Evolutionary conservation across 2,329 filamentous ascomycete species (phyloP).

Genomic region (Monosporascus sp.): DNA sequence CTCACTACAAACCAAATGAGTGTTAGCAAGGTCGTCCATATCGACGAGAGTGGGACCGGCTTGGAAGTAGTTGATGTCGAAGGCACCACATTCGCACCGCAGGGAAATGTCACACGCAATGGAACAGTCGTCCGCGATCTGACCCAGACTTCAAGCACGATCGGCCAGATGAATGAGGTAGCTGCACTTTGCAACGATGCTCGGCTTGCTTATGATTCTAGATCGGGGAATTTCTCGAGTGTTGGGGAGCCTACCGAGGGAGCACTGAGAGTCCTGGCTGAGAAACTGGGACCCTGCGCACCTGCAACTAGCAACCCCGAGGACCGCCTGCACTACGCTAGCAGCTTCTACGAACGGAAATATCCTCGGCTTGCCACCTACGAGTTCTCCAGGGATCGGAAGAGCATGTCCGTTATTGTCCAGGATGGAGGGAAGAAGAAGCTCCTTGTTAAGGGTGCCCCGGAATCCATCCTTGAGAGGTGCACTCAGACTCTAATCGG

Average conservation of each 20-base stretch:
- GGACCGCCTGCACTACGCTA: conserved; percentile 73
- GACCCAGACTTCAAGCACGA: conserved; percentile 65
- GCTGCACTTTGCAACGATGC: conserved; percentile 85
- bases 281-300: conserved; percentile 87
- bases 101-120: conserved; percentile 64
- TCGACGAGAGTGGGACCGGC: conserved; percentile 66
- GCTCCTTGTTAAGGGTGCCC: conserved; percentile 92
- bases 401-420: conserved; percentile 98
- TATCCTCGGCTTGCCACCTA: conserved; percentile 77
- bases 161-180: conserved; percentile 71
- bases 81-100: conserved; percentile 86
- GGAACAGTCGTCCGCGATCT: conserved; percentile 66
- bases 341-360: conserved; percentile 74
- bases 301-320: conserved; percentile 44
- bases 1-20: conserved; percentile 99
- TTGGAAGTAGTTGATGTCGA: conserved; percentile 85
- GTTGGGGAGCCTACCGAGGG: conserved; percentile 96
- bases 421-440: conserved; percentile 64
- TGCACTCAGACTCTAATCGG: conserved; percentile 81
- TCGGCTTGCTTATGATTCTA: conserved; percentile 73
- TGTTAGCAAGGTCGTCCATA: conserved; percentile 84
- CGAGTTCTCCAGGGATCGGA: conserved; percentile 94
- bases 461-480: conserved; percentile 88
- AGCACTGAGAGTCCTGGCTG: conserved; percentile 80
- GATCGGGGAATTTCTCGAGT: conserved; percentile 68